Conservation (phyloP, 306 rosid genomes). For the Vigna nakashimae region DNA sequence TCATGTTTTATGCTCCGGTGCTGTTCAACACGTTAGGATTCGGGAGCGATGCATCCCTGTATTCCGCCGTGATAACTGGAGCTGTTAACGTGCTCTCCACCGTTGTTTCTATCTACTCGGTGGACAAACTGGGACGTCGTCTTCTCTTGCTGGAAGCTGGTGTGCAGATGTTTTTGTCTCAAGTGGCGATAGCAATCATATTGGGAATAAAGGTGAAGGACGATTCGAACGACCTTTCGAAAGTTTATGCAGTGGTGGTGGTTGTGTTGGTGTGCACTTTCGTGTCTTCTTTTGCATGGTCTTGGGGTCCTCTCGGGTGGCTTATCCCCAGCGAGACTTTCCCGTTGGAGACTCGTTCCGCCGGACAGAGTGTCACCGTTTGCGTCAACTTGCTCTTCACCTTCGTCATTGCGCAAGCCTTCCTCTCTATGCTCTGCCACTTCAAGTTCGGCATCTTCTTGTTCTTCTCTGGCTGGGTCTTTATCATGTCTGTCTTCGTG, state of each 20-base stretch:
- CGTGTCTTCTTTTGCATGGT: constrained; percentile 90
- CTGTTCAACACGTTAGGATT: constrained; percentile 79
- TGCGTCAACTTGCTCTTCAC: constrained; percentile 83
- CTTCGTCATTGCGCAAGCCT: constrained; percentile 78
- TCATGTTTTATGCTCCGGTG: constrained; percentile 92
- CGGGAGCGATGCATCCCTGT: constrained; percentile 74
- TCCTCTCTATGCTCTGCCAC: constrained; percentile 84
- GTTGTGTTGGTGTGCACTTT: constrained; percentile 78
- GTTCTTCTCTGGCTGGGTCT: constrained; percentile 88
- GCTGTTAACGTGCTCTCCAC: constrained; percentile 86
- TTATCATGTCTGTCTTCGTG: constrained; percentile 72
- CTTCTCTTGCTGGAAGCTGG: constrained; percentile 84
- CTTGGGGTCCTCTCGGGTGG: constrained; percentile 98
- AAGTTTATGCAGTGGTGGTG: constrained; percentile 58
- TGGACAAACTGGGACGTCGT: constrained; percentile 88
- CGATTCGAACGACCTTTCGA: constrained; percentile 48
- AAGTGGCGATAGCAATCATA: constrained; percentile 65
- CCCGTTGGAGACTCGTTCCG: constrained; percentile 86
- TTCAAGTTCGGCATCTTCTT: constrained; percentile 87
- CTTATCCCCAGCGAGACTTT: constrained; percentile 85
- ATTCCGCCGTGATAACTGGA: constrained; percentile 86
- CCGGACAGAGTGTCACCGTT: constrained; percentile 86
- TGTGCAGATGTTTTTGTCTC: constrained; percentile 84
- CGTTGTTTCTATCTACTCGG: constrained; percentile 69
- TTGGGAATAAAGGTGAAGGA: constrained; percentile 70